A percentile compares a stretch with the other conserved stretches of the same genome.
Conservation (phyloP, 139 green algal species). For the Tetraselmis striata region DNA sequence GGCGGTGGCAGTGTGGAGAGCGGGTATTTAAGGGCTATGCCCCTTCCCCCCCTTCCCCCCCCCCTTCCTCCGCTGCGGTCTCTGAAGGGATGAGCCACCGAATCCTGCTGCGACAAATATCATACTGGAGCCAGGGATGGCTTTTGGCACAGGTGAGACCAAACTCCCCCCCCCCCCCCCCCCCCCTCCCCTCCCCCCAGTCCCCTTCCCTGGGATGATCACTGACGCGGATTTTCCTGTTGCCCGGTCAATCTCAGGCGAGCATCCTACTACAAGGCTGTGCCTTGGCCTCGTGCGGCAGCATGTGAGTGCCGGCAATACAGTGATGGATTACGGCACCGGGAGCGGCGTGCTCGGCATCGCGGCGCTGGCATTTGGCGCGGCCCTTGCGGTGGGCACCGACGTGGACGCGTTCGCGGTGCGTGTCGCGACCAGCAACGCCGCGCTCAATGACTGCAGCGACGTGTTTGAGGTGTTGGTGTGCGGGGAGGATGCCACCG, state of each 20-base stretch:
- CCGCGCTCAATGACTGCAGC: slow-evolving; percentile 52
- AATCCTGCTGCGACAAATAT: slow-evolving; percentile 52
- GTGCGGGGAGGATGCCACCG: not conserved
- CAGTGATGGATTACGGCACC: slow-evolving; percentile 71
- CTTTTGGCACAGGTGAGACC: slow-evolving; percentile 74
- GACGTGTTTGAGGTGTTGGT: slow-evolving; percentile 7
- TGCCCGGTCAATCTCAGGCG: slow-evolving; percentile 33
- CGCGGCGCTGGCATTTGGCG: slow-evolving; percentile 58
- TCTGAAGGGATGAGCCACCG: slow-evolving; percentile 15
- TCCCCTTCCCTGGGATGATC: not conserved
- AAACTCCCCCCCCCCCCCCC: not conserved
- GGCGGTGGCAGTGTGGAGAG: not conserved
- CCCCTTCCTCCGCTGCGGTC: not conserved
- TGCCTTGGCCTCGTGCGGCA: slow-evolving; percentile 57
- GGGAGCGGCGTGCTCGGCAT: slow-evolving; percentile 77
- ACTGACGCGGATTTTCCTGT: not conserved
- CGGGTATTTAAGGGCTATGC: not conserved
- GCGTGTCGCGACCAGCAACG: slow-evolving; percentile 50
- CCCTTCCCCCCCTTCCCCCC: not conserved
- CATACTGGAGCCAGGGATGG: slow-evolving; percentile 68
- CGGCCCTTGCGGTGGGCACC: slow-evolving; percentile 47
- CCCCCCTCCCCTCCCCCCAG: not conserved
- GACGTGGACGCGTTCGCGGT: slow-evolving; percentile 71
- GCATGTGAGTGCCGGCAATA: slow-evolving; percentile 1
- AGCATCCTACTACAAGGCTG: slow-evolving; percentile 83